Conservation (phyloP, 164 flowering plant genomes). For the Warburgia ugandensis region DNA sequence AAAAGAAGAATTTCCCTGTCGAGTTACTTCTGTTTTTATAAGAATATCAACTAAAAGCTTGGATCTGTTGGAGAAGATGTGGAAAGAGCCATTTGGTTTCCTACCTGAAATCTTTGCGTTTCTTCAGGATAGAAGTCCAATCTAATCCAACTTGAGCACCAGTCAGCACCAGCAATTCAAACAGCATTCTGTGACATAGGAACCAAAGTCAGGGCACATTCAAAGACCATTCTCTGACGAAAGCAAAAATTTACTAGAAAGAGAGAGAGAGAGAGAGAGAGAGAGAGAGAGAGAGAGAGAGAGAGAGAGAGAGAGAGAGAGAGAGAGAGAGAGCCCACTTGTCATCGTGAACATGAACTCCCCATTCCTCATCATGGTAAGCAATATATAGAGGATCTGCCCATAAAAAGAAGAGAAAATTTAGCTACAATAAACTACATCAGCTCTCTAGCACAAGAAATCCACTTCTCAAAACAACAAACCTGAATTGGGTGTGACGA, state of each 20-base stretch:
- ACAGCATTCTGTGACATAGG: constrained; percentile 58
- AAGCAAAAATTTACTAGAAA: too few relatives aligned
- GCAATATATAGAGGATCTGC: constrained; percentile 79
- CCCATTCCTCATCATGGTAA: constrained; percentile 98
- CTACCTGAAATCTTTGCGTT: constrained; percentile 67
- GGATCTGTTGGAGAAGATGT: too few relatives aligned
- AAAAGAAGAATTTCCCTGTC: neutral
- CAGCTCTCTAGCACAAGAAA: too few relatives aligned
- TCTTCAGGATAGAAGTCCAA: constrained; percentile 84
- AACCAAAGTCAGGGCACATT: too few relatives aligned
- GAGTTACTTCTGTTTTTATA: too few relatives aligned
- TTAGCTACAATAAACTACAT: too few relatives aligned
- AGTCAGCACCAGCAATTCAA: constrained; percentile 70
- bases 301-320: constrained; percentile 13
- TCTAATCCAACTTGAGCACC: constrained; percentile 90
- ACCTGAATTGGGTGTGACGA: constrained; percentile 87
- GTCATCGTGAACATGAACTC: constrained; percentile 88
- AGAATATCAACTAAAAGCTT: too few relatives aligned
- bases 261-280: too few relatives aligned
- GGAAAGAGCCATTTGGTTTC: too few relatives aligned
- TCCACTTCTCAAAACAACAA: too few relatives aligned
- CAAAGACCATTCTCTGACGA: too few relatives aligned
- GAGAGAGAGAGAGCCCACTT: too few relatives aligned
- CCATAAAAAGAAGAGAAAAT: neutral
- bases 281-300: constrained; percentile 4